phyloP scores from a whole-genome alignment of 345 rosid species.

The Melaleuca quinquenervia region DNA sequence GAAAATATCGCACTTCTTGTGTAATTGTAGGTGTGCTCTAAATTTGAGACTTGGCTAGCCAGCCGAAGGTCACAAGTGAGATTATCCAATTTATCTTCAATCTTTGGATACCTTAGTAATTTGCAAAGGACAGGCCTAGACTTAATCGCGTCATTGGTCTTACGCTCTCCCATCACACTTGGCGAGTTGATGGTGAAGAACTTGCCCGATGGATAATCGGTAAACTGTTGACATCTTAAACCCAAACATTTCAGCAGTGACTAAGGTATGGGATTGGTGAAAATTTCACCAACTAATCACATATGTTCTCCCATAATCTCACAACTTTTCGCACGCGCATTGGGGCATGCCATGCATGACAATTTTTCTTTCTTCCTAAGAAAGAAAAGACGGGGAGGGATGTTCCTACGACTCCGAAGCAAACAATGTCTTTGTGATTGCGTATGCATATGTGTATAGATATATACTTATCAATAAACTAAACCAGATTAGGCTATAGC shows the following conservation, averaged over 20 bases:
- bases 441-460: not conserved
- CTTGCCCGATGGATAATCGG: not conserved
- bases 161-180: not conserved
- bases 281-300: not conserved
- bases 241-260: not conserved
- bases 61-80: not conserved
- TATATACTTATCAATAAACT: not conserved
- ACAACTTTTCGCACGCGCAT: not conserved
- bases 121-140: not conserved
- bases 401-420: not conserved
- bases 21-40: not conserved
- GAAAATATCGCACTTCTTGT: not conserved
- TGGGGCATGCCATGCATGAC: not conserved
- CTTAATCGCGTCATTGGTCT: not conserved
- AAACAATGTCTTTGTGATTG: not conserved
- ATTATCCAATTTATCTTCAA: not conserved
- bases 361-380: not conserved
- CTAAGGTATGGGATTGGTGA: not conserved
- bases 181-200: not conserved
- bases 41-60: not conserved
- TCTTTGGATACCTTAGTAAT: not conserved
- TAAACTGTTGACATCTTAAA: not conserved
- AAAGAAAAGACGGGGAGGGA: not conserved
- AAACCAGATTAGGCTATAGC: not conserved
- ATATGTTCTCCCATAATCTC: not conserved